Evolutionary conservation across 1,284 basidiomycete species (phyloP).

Genomic region (Moesziomyces sp.): DNA sequence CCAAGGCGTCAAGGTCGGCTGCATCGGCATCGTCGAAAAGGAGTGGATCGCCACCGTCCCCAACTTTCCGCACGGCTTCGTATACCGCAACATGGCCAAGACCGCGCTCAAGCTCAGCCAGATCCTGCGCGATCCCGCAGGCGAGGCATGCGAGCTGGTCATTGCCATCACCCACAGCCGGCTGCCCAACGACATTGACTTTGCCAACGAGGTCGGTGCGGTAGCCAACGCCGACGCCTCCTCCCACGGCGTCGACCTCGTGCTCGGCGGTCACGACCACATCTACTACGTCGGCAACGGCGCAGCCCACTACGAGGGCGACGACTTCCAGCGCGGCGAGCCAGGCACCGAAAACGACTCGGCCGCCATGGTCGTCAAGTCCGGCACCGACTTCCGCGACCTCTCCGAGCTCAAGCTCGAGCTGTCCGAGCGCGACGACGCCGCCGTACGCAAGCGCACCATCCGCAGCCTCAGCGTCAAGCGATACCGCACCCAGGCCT

Average conservation of each 20-base stretch:
- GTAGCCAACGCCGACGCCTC: slow-evolving; percentile 70
- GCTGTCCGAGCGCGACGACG: slow-evolving; percentile 74
- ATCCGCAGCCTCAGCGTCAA: slow-evolving; percentile 77
- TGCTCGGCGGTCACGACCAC: slow-evolving; percentile 92
- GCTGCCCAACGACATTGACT: slow-evolving; percentile 74
- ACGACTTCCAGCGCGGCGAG: slow-evolving; percentile 72
- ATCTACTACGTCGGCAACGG: slow-evolving; percentile 84
- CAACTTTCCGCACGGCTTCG: slow-evolving; percentile 80
- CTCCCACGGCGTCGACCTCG: slow-evolving; percentile 82
- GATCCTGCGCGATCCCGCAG: slow-evolving; percentile 77
- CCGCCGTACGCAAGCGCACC: slow-evolving; percentile 74
- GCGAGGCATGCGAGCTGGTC: slow-evolving; percentile 74
- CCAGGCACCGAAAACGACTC: slow-evolving; percentile 81
- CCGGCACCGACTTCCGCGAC: slow-evolving; percentile 90
- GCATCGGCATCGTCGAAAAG: slow-evolving; percentile 86
- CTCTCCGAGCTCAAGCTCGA: slow-evolving; percentile 79
- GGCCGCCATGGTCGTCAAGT: slow-evolving; percentile 75
- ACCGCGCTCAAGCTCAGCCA: slow-evolving; percentile 72
- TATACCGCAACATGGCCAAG: slow-evolving; percentile 65
- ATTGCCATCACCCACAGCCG: slow-evolving; percentile 83
- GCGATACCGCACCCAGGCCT: slow-evolving; percentile 75
- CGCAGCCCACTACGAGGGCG: slow-evolving; percentile 78
- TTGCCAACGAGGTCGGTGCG: slow-evolving; percentile 74
- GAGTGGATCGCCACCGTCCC: slow-evolving; percentile 87
- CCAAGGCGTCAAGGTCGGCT: slow-evolving; percentile 77